phyloP scores from a whole-genome alignment of 192 early-diverging fungal genomes.

The Coemansia sp. region DNA sequence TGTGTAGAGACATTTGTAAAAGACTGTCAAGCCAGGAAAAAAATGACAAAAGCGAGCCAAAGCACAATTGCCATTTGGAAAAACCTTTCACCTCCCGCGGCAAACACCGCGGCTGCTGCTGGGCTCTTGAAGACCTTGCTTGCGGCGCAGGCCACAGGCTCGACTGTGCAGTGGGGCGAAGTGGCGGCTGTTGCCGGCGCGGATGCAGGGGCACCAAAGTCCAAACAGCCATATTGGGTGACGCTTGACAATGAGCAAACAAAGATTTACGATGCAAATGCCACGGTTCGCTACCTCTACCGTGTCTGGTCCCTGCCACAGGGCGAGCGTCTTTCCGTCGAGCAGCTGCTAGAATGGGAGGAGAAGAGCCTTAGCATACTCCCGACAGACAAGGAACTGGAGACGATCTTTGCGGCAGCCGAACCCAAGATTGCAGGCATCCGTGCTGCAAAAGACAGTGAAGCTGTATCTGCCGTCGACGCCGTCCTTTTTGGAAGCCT shows the following conservation, averaged over 20 bases:
- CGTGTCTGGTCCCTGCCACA: slow-evolving; percentile 23
- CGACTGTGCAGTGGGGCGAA: slow-evolving; percentile 23
- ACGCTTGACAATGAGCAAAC: slow-evolving; percentile 20
- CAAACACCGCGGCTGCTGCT: slow-evolving; percentile 53
- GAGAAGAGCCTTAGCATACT: slow-evolving; percentile 41
- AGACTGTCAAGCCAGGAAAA: background rate
- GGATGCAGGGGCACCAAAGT: slow-evolving; percentile 20
- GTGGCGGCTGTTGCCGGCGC: slow-evolving; percentile 2
- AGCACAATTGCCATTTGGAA: slow-evolving; percentile 26
- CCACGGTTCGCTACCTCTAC: slow-evolving; percentile 49
- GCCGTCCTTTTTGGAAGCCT: slow-evolving; percentile 44
- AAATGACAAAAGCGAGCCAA: slow-evolving; percentile 11
- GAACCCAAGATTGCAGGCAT: slow-evolving; percentile 13
- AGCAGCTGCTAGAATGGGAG: slow-evolving; percentile 55
- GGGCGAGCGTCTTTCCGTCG: slow-evolving; percentile 29
- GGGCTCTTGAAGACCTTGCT: slow-evolving; percentile 52
- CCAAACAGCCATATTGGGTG: slow-evolving; percentile 45
- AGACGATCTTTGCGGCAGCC: slow-evolving; percentile 21
- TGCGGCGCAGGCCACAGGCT: slow-evolving; percentile 37
- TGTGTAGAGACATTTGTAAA: background rate
- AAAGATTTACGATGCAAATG: slow-evolving; percentile 53
- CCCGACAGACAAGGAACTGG: slow-evolving; percentile 31
- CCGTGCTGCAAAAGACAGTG: slow-evolving; percentile 2
- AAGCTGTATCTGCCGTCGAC: slow-evolving; percentile 27
- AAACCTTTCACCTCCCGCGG: slow-evolving; percentile 33